Evolutionary conservation across 257 asterid genomes (phyloP).

Genomic region (Ajuga chamaepitys): DNA sequence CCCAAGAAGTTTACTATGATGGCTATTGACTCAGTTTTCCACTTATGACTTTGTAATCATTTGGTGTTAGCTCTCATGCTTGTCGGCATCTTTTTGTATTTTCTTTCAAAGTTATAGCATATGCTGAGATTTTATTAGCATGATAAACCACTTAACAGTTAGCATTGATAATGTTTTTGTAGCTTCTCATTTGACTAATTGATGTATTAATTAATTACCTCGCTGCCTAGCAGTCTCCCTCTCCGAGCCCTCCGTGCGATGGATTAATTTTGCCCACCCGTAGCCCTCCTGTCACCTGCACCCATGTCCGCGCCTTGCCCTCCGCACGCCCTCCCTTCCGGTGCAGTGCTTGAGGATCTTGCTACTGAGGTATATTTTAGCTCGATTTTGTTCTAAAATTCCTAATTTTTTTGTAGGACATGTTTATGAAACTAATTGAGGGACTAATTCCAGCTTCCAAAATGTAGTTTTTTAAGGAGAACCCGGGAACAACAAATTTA

Average conservation of each 20-base stretch:
- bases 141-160: not conserved
- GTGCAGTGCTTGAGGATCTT: no score
- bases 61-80: not conserved
- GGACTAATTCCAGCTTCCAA: conserved; percentile 10
- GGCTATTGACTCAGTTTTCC: not conserved
- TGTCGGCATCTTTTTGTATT: not conserved
- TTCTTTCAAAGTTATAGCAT: not conserved
- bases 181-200: no score
- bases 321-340: no score
- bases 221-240: no score
- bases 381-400: no score
- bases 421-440: conserved; percentile 1
- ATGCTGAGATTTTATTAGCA: conserved; percentile 1
- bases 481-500: conserved; percentile 28
- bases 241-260: no score
- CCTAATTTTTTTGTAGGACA: not conserved
- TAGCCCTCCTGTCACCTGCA: no score
- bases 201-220: no score
- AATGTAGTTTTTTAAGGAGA: conserved; percentile 77
- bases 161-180: not conserved
- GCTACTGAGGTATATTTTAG: no score
- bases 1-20: not conserved
- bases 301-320: no score
- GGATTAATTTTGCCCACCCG: no score
- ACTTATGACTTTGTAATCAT: not conserved